Base-by-base conservation (phyloP, 306 rosid genomes). In the Cicer cuneatum region DNA sequence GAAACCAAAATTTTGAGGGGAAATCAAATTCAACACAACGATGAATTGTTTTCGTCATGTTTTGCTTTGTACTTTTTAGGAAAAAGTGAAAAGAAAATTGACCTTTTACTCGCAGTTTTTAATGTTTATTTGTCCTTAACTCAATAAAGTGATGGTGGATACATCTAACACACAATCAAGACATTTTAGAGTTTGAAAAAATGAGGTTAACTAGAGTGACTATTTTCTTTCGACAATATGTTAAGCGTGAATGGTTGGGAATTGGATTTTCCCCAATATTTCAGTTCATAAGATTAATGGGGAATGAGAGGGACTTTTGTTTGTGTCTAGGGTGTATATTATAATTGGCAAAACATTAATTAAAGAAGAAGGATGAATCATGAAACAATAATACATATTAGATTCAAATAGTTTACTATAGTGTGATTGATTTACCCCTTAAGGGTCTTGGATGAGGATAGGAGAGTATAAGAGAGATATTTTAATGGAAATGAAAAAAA, bases 71-170 rank as follows among this genome's bases (percentile, higher is more conserved):
- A 24, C 58, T 70, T 37, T 64, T 70, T 35, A 3, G 39, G 61
- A 54, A 41, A 42, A 62, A 54, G 41, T 62, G 66, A 71, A 43
- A 65, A 71, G 12, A 71, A 71, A 81, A 71, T 71, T 64, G 81
- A 76, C 85, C 71, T 40, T 81, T 59, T 24, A 51, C 81, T 65
- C 42, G 24, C 38, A 19, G 37, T 5, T 63, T 76, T 69, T 48
- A 35, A 46, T 40, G 24, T 40, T 59, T 15, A 38, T 38, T 76
- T 76, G 81, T 39, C 59, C 56, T 81, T 71, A 57, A 81, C 72
- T 71, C 8, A 53, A 61, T 42, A 9, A 29, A 67, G 77, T 13
- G 43, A 37, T 29, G 7, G 69, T 39, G 33, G 65, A 81, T 63
- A 67, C 53, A 53, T 69, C 35, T 14, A 60, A 21, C 56, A 35